Evolutionary conservation across 73 alveolate species (phyloP).

Genomic region (Halteria grandinella): DNA sequence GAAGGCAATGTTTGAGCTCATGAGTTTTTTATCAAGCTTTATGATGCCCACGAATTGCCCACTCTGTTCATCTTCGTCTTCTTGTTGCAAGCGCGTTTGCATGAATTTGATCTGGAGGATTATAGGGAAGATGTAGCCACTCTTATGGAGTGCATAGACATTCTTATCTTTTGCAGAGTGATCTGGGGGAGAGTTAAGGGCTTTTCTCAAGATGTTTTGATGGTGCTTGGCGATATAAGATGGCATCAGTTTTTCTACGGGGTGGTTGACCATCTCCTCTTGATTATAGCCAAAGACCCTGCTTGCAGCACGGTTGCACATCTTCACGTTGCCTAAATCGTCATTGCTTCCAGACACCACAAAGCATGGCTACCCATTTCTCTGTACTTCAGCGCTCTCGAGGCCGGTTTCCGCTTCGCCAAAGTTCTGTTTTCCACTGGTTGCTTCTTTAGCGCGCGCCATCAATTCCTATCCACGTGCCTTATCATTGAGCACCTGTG

Average conservation of each 20-base stretch:
- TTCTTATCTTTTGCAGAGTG: conserved; percentile 22
- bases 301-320: background rate
- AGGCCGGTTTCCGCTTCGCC: conserved; percentile 18
- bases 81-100: too few species aligned
- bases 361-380: conserved; percentile 30
- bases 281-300: conserved; percentile 40
- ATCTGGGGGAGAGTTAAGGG: background rate
- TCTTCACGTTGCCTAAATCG: conserved; percentile 1
- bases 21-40: conserved; percentile 13
- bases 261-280: background rate
- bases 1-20: conserved; percentile 1
- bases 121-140: conserved; percentile 48
- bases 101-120: conserved; percentile 6
- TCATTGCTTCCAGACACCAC: conserved; percentile 3
- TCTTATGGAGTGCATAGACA: conserved; percentile 40
- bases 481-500: conserved; percentile 85
- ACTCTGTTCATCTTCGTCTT: conserved; percentile 4
- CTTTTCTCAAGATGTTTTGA: conserved; percentile 3
- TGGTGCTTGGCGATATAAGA: conserved; percentile 27
- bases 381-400: background rate
- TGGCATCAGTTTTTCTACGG: conserved; percentile 36
- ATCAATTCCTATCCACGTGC: conserved; percentile 80
- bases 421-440: background rate
- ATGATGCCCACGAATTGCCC: conserved; percentile 33
- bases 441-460: conserved; percentile 65